phyloP scores from a whole-genome alignment of 768 basidiomycete species.

The Symmetrospora coprosmae region DNA sequence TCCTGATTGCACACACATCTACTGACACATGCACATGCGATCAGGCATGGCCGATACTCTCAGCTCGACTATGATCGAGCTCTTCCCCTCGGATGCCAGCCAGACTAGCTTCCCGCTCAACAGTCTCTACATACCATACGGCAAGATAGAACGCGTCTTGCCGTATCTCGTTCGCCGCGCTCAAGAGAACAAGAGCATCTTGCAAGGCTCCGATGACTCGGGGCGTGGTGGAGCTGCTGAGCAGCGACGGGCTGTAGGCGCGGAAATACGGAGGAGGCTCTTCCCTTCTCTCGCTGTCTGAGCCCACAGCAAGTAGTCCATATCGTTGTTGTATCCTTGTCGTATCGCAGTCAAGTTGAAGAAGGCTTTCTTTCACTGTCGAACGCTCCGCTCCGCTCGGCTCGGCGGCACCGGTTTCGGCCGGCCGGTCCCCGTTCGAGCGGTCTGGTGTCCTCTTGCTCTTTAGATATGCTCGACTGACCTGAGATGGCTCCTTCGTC shows the following conservation, averaged over 20 bases:
- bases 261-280: slow-evolving; percentile 1
- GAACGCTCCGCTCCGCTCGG: too few species aligned
- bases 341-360: too few species aligned
- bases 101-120: slow-evolving; percentile 19
- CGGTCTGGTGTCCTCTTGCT: too few species aligned
- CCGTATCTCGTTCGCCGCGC: slow-evolving; percentile 33
- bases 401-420: too few species aligned
- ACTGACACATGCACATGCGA: background rate
- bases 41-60: slow-evolving; percentile 32
- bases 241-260: slow-evolving; percentile 2
- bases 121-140: slow-evolving; percentile 34
- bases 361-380: too few species aligned
- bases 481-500: too few species aligned
- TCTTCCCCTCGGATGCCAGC: slow-evolving; percentile 11
- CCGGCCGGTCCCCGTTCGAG: too few species aligned
- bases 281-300: background rate
- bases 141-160: slow-evolving; percentile 30
- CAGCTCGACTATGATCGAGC: slow-evolving; percentile 24
- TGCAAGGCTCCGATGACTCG: slow-evolving; percentile 20
- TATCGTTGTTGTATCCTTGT: too few species aligned
- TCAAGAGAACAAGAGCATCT: slow-evolving; percentile 17
- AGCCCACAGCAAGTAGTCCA: too few species aligned
- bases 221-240: slow-evolving; percentile 16
- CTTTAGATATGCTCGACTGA: too few species aligned
- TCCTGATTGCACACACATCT: background rate